A percentile compares a stretch with the other conserved stretches of the same genome.
Conservation (phyloP, 2,329 filamentous ascomycete species). For the Leptodontidium sp. region DNA sequence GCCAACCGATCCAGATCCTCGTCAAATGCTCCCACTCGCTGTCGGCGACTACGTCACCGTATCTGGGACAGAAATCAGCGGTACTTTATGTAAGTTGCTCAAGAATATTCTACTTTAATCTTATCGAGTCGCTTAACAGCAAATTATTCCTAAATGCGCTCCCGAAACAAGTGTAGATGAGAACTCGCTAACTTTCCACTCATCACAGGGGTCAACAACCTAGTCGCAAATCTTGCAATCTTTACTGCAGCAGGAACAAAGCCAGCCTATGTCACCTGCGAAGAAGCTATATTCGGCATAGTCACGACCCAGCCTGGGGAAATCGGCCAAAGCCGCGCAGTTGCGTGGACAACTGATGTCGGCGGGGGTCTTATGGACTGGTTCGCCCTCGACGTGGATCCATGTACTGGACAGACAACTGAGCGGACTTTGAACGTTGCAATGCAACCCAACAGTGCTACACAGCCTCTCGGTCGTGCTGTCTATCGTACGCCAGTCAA, state of each 20-base stretch:
- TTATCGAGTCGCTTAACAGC: no score
- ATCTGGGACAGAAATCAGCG: conserved; percentile 46
- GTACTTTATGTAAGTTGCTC: conserved; percentile 40
- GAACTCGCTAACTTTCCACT: no score
- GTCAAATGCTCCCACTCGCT: conserved; percentile 52
- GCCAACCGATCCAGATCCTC: conserved; percentile 46
- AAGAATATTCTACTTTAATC: no score
- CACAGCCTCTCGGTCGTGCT: conserved; percentile 51
- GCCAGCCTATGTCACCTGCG: conserved; percentile 52
- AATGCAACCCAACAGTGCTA: conserved; percentile 38
- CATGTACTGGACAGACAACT: conserved; percentile 52
- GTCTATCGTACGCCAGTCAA: conserved; percentile 43
- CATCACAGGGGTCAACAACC: conserved; percentile 45
- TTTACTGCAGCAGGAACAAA: conserved; percentile 41
- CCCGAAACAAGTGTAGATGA: no score
- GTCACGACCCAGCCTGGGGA: conserved; percentile 48
- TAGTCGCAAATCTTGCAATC: conserved; percentile 52
- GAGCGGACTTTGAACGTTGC: conserved; percentile 46
- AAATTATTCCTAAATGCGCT: no score
- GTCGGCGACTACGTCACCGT: conserved; percentile 53
- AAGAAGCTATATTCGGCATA: conserved; percentile 53
- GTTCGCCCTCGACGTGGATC: conserved; percentile 52
- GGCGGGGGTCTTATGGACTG: conserved; percentile 44
- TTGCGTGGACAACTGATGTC: conserved; percentile 47
- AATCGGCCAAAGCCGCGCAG: conserved; percentile 46